Evolutionary conservation across 495 filamentous ascomycete genomes (phyloP).

Genomic region (Tetracladium setigerum): DNA sequence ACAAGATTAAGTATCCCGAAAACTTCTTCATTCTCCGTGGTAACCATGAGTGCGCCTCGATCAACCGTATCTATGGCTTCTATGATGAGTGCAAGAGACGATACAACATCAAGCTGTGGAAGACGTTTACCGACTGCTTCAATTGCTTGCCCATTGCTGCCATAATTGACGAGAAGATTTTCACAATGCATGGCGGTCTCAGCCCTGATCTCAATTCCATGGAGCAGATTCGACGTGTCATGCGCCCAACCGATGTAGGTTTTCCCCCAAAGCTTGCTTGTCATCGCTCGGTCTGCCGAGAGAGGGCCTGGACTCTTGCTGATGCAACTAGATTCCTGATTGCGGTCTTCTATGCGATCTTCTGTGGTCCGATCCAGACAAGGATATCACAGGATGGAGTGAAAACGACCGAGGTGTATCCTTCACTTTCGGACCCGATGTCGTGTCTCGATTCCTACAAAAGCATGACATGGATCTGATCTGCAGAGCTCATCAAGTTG

Average conservation of each 20-base stretch:
- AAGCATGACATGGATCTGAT: constrained; percentile 99
- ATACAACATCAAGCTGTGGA: constrained; percentile 99
- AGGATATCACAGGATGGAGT: constrained; percentile 99
- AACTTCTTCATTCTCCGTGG: constrained; percentile 99
- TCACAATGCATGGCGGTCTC: constrained; percentile 98
- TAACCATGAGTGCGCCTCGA: constrained; percentile 98
- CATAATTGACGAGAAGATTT: constrained; percentile 99
- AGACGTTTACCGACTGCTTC: constrained; percentile 99
- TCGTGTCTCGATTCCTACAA: constrained; percentile 95
- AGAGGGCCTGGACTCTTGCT: constrained; percentile 34
- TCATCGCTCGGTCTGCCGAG: constrained; percentile 29
- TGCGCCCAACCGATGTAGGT: constrained; percentile 97
- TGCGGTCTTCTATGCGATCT: constrained; percentile 97
- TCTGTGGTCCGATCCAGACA: constrained; percentile 97
- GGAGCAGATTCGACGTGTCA: constrained; percentile 98
- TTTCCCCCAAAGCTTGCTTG: constrained; percentile 26
- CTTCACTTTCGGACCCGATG: constrained; percentile 98
- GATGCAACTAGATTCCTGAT: constrained; percentile 79
- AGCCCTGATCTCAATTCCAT: constrained; percentile 98
- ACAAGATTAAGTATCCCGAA: constrained; percentile 99
- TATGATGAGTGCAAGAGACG: constrained; percentile 99
- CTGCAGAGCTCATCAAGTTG: constrained; percentile 97
- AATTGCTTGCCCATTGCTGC: constrained; percentile 99
- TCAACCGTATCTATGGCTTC: constrained; percentile 99
- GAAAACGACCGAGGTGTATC: constrained; percentile 98